Percentiles rank a stretch among this genome's conserved stretches.
These are phyloP conservation scores for Suillus ampliporus DNA, from an alignment of 768 basidiomycete genomes.

Conservation along the genomic window DNA sequence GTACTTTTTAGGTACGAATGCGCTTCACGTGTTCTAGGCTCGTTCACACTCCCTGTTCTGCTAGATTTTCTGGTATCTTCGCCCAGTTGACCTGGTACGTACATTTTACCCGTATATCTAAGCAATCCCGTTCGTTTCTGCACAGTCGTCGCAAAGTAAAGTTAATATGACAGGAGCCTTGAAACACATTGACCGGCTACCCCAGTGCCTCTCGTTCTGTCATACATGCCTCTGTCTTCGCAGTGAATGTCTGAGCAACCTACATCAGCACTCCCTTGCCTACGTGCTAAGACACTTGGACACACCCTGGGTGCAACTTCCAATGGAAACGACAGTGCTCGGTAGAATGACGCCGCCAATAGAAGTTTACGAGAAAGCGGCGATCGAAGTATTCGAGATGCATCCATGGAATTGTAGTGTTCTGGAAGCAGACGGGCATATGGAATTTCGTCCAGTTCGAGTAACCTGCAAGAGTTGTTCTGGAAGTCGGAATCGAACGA, in stretches of 20 bases:
- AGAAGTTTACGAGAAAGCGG: conserved; percentile 5
- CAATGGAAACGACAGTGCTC: conserved; percentile 1
- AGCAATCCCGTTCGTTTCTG: conserved; percentile 9
- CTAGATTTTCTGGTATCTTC: conserved; percentile 6
- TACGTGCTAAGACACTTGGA: neutral
- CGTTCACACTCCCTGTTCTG: neutral
- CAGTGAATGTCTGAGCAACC: neutral
- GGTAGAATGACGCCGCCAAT: neutral
- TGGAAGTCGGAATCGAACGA: conserved; percentile 4
- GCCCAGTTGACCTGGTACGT: neutral
- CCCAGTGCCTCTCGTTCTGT: conserved; percentile 5
- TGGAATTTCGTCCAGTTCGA: conserved; percentile 5
- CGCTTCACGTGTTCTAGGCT: neutral
- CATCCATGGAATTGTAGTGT: conserved; percentile 1
- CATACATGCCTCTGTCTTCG: neutral
- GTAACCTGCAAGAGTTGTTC: conserved; percentile 7
- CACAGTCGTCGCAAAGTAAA: conserved; percentile 7
- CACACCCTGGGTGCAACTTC: conserved; percentile 2
- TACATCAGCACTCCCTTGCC: neutral
- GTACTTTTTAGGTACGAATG: conserved; percentile 3
- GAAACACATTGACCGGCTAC: neutral
- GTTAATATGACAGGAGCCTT: conserved; percentile 5
- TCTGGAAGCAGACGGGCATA: conserved; percentile 4
- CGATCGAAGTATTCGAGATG: conserved; percentile 3
- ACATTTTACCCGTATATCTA: neutral